phyloP scores from a whole-genome alignment of 2,329 filamentous ascomycete genomes.

The Ophiostoma sp. region DNA sequence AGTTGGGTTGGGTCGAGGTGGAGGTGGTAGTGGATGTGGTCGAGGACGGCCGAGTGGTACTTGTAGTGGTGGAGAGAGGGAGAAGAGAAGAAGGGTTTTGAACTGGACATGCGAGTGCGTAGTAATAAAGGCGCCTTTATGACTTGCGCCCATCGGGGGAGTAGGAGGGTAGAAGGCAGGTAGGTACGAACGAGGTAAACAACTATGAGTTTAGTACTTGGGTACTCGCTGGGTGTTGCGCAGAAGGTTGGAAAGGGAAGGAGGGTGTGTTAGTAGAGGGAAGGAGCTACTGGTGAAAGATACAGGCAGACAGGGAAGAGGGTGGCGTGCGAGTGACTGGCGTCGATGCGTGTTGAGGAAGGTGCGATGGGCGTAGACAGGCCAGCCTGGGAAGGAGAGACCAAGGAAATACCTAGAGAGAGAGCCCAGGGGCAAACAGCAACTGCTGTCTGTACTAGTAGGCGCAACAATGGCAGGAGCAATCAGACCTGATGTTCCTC shows the following conservation, averaged over 20 bases:
- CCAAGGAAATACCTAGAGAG: background rate
- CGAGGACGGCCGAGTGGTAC: background rate
- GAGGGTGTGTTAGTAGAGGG: background rate
- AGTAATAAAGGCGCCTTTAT: conserved; percentile 2
- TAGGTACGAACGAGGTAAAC: background rate
- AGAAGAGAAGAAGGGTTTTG: background rate
- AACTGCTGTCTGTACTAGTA: background rate
- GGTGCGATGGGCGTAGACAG: background rate
- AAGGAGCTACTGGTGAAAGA: background rate
- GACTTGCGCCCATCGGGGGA: conserved; percentile 8
- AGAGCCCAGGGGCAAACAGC: background rate
- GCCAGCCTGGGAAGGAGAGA: conserved; percentile 3
- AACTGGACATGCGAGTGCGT: background rate
- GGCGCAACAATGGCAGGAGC: background rate
- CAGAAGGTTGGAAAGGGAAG: conserved; percentile 2
- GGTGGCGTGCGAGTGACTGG: background rate
- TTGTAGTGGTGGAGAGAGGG: background rate
- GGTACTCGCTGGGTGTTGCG: background rate
- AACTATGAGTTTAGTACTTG: background rate
- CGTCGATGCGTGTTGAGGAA: background rate
- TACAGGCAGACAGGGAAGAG: background rate
- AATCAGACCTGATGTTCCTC: background rate
- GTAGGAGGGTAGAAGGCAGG: background rate
- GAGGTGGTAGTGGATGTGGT: background rate
- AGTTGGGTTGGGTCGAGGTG: conserved; percentile 3